A percentile compares a stretch with the other conserved stretches of the same genome.
These are phyloP conservation scores for Lactifluus volemus DNA, from an alignment of 768 basidiomycete genomes.

Conservation along the genomic window DNA sequence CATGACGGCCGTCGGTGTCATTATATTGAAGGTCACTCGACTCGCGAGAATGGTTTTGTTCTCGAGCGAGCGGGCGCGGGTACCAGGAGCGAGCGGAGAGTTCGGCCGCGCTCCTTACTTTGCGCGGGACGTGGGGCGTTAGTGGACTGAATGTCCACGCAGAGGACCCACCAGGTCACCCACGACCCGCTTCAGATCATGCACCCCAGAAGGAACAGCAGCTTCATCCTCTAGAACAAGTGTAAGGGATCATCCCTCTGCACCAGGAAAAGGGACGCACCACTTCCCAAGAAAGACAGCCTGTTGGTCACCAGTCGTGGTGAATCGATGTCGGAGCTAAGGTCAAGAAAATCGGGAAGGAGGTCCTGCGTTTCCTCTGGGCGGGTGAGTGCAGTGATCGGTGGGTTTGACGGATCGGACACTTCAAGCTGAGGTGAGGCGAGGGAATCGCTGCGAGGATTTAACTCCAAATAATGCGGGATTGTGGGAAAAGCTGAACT, in stretches of 20 bases:
- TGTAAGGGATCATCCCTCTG: background rate
- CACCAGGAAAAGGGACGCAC: background rate
- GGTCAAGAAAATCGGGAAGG: conserved; percentile 19
- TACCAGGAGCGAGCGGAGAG: background rate
- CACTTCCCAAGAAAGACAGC: background rate
- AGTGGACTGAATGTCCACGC: background rate
- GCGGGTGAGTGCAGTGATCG: background rate
- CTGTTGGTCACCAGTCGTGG: background rate
- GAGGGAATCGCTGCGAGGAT: background rate
- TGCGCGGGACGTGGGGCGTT: conserved; percentile 2
- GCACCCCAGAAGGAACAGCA: background rate
- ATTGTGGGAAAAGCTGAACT: background rate
- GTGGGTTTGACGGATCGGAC: background rate
- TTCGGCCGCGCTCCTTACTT: conserved; percentile 8
- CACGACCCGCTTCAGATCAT: background rate
- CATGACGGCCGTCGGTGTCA: background rate
- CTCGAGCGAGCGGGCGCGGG: background rate
- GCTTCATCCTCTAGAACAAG: background rate
- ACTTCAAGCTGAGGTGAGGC: background rate
- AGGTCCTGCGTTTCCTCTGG: conserved; percentile 8
- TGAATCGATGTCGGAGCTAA: background rate
- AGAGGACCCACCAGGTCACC: background rate
- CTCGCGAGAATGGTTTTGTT: background rate
- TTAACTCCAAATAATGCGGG: background rate
- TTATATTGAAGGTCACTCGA: background rate